Base-by-base conservation (phyloP, 306 rosid species). In the Chamaecrista fasciculata region DNA sequence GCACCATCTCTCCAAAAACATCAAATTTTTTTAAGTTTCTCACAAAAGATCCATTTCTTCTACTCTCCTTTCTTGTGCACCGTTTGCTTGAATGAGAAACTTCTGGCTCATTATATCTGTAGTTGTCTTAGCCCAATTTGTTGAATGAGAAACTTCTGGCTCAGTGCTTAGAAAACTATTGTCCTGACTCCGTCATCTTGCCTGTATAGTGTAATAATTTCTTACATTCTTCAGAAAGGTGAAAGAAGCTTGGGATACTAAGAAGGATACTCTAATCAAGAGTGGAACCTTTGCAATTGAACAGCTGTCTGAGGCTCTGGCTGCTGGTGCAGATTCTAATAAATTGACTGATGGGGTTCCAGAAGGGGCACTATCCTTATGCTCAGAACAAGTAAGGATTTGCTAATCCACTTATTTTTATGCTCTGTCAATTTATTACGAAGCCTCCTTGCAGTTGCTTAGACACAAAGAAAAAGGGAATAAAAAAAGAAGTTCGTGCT, bases 281-380 rank as follows among this genome's bases (percentile, higher is more conserved):
- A 90, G 98, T 78, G 97, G 95, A 77, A 49, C 89, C 48, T 85
- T 62, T 79, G 91, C 97, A 16, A 90, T 93, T 62, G 96, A 90
- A 62, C 97, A 93, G 80, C 85, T 93, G 24, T 77, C 96, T 12
- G 96, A 90, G 80, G 97, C 97, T 61, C 59, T 93, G 74, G 80
- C 92, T 31, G 76, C 84, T 12, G 80, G 79, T 70, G 89, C 97
- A 7, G 77, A 71, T 81, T 85, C 94, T 60, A 84, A 65, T 64
- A 93, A 84, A 76, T 60, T 93, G 79, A 63, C 94, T 2, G 93
- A 88, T 71, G 97, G 82, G 66, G 83, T 86, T 74, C 72, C 86
- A 18, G 79, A 84, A 10, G 80, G 53, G 36, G 96, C 89, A 2
- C 49, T 93, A 68, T 80, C 66, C 33, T 81, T 74, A 29, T 93